phyloP scores from a whole-genome alignment of 495 filamentous ascomycete genomes.

The Articulospora tetracladia region DNA sequence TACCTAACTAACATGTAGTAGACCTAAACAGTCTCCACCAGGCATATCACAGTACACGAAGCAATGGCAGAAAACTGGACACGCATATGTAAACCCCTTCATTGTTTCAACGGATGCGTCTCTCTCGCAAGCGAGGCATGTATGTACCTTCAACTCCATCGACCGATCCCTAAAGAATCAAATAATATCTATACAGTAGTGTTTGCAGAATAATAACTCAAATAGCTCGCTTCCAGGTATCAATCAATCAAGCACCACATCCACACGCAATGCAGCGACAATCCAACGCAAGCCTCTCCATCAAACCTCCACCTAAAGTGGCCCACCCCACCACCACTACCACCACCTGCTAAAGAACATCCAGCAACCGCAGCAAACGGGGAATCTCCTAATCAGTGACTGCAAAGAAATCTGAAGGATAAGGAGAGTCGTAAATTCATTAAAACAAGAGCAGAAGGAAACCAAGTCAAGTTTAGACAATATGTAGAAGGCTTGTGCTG shows the following conservation, averaged over 20 bases:
- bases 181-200: conserved; percentile 6
- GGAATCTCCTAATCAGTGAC: background rate
- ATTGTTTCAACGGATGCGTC: background rate
- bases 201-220: background rate
- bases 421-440: background rate
- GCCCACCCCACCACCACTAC: background rate
- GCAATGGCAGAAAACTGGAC: background rate
- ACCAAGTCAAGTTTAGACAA: background rate
- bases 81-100: background rate
- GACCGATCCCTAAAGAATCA: background rate
- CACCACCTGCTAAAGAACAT: background rate
- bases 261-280: background rate
- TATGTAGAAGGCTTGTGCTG: background rate
- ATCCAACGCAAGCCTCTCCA: background rate
- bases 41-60: background rate
- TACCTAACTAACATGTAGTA: too few species aligned
- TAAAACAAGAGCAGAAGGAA: background rate
- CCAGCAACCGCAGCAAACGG: background rate
- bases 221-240: background rate
- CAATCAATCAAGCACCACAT: background rate
- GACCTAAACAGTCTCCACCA: too few species aligned
- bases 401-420: background rate
- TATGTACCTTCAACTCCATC: conserved; percentile 1
- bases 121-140: background rate
- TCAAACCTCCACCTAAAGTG: background rate